Evolutionary conservation across 1,284 basidiomycete species (phyloP), one percentile per base, ranked within the genome.

Genomic region (Athelia psychrophila): DNA sequence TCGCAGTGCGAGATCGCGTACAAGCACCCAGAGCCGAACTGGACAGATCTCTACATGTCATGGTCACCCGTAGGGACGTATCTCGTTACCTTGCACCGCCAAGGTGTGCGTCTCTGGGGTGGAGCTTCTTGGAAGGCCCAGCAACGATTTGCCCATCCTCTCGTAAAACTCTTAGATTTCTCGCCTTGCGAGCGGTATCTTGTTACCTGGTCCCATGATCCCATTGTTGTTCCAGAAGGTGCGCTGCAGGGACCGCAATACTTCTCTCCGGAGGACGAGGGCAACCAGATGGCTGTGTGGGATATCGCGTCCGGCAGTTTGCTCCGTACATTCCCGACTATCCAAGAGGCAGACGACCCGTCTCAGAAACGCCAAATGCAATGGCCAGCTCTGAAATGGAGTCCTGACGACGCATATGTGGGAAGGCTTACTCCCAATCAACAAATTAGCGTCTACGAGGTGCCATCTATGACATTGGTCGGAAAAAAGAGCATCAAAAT

Each of bases 311-410:
- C 95, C 16, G 93, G 93, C 30, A 83, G 91, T 60, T 82, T 98
- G 27, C 83, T 99, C 50, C 92, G 97, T 53, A 96, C 96, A 2
- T 99, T 99, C 76, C 88, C 93, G 19, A 80, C 83, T n/a, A 68
- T 72, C 46, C 70, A 72, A 44, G 84, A 87, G 55, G 77, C 73
- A 54, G 85, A 83, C 35, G 74, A 79, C 30, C 70, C 78, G 12
- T 75, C 78, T 15, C 72, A 74, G 55, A 93, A 90, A 71, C 88
- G 87, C 60, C 86, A 89, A 64, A 86, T 93, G 83, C 85, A 85
- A 60, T 99, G 97, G 96, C 97, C 97, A 8, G 86, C 88, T 40
- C 78, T 99, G 65, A 98, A 98, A 76, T 99, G 96, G 96, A 97
- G 93, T 58, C 85, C 93, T 2, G 97, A 99, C 70, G 97, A 98